A percentile compares a stretch with the other conserved stretches of the same genome.
Evolutionary conservation across 257 asterid species (phyloP).

Genomic region (Primulina tabacum): DNA sequence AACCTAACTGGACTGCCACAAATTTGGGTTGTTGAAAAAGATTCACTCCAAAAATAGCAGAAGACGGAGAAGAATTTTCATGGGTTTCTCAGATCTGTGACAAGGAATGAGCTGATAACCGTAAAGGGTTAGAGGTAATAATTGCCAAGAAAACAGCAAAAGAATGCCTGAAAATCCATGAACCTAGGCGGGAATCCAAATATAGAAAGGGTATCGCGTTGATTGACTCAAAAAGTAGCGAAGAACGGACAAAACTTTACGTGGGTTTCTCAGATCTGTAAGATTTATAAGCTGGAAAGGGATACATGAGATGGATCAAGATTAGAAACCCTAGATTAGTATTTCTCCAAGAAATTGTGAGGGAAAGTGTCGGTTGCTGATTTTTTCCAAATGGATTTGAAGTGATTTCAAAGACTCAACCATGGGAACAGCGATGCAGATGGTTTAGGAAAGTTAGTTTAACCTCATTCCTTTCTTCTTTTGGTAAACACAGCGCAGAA

Average conservation of each 20-base stretch:
- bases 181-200: not conserved
- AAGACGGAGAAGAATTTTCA: not conserved
- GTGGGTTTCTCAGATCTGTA: conserved; percentile 34
- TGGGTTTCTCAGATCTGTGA: not conserved
- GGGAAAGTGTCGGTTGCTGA: not conserved
- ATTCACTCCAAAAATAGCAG: not conserved
- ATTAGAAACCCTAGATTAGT: not conserved
- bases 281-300: not conserved
- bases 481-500: not conserved
- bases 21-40: not conserved
- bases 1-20: too few relatives aligned
- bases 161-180: not conserved
- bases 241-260: conserved; percentile 3
- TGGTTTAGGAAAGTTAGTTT: not conserved
- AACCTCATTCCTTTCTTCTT: not conserved
- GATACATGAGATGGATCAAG: not conserved
- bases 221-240: conserved; percentile 8
- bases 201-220: not conserved
- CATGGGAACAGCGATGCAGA: not conserved
- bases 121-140: too few relatives aligned
- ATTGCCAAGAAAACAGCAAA: not conserved
- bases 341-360: not conserved
- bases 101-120: not conserved
- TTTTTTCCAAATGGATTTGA: not conserved
- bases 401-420: not conserved